Percentiles rank a stretch among this genome's conserved stretches.
Conservation (phyloP, 345 rosid genomes). For the Excoecaria cochinchinensis region DNA sequence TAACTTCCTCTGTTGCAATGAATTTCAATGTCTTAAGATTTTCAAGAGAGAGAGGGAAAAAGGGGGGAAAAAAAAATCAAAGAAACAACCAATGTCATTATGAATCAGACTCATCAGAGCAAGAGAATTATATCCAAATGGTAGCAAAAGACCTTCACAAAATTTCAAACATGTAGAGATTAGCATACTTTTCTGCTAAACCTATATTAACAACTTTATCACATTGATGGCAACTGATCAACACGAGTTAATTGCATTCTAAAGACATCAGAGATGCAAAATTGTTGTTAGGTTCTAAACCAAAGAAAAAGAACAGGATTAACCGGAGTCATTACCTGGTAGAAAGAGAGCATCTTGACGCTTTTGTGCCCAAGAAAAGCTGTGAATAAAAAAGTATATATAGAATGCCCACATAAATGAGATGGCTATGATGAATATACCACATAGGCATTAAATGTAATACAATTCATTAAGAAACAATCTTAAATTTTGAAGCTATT, state of each 20-base stretch:
- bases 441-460: not conserved
- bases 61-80: too few relatives aligned
- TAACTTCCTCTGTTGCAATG: too few relatives aligned
- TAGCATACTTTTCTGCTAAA: not conserved
- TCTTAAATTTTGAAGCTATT: not conserved
- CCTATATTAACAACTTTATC: not conserved
- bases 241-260: not conserved
- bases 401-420: too few relatives aligned
- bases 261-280: not conserved
- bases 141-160: not conserved
- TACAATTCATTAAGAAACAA: not conserved
- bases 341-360: slow-evolving; percentile 40
- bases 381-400: slow-evolving; percentile 21
- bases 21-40: too few relatives aligned
- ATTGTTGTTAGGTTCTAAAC: not conserved
- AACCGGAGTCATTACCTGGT: slow-evolving; percentile 34
- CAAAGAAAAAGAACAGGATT: not conserved
- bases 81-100: too few relatives aligned
- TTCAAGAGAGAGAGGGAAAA: too few relatives aligned
- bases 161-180: not conserved
- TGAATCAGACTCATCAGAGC: too few relatives aligned
- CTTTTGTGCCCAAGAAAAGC: slow-evolving; percentile 54
- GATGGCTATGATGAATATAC: not conserved
- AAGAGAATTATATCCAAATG: too few relatives aligned
- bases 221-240: not conserved